A percentile compares a stretch with the other conserved stretches of the same genome.
Evolutionary conservation across 1,284 basidiomycete genomes (phyloP).

Genomic region (Moesziomyces parantarcticus): DNA sequence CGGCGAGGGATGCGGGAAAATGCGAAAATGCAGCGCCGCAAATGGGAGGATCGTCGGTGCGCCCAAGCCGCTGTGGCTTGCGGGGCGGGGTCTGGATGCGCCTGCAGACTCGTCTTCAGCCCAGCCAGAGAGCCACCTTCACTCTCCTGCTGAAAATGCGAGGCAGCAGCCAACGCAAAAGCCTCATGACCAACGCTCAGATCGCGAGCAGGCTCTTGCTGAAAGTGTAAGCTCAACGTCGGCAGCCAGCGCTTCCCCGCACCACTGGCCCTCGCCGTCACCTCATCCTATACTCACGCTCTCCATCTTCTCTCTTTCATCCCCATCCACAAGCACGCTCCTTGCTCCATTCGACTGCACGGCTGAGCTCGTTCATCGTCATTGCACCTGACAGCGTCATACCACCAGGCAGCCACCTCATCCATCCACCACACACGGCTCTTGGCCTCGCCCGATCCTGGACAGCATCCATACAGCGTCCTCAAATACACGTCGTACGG

Average conservation of each 20-base stretch:
- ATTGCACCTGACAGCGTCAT: too few species aligned
- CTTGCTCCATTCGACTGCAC: background rate
- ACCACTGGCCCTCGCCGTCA: conserved; percentile 8
- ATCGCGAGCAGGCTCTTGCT: background rate
- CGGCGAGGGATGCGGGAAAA: too few species aligned
- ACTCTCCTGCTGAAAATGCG: too few species aligned
- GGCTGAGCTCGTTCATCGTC: too few species aligned
- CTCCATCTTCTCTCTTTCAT: background rate
- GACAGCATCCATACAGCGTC: background rate
- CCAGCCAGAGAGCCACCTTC: conserved; percentile 4
- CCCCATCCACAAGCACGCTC: background rate
- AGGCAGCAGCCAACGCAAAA: too few species aligned
- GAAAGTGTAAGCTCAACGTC: background rate
- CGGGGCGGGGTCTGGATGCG: conserved; percentile 6
- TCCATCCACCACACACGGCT: too few species aligned
- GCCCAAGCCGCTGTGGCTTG: conserved; percentile 1
- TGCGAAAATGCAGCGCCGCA: too few species aligned
- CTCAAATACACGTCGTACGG: too few species aligned
- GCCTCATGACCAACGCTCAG: too few species aligned
- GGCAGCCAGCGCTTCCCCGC: conserved; percentile 8
- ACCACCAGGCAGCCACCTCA: too few species aligned
- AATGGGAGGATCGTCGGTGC: conserved; percentile 9
- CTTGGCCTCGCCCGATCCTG: too few species aligned
- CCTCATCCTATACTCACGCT: background rate
- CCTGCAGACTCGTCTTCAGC: conserved; percentile 1